Evolutionary conservation across 2,329 filamentous ascomycete species (phyloP), one percentile per base, ranked within the genome.

Genomic region (Colletotrichum sublineola): DNA sequence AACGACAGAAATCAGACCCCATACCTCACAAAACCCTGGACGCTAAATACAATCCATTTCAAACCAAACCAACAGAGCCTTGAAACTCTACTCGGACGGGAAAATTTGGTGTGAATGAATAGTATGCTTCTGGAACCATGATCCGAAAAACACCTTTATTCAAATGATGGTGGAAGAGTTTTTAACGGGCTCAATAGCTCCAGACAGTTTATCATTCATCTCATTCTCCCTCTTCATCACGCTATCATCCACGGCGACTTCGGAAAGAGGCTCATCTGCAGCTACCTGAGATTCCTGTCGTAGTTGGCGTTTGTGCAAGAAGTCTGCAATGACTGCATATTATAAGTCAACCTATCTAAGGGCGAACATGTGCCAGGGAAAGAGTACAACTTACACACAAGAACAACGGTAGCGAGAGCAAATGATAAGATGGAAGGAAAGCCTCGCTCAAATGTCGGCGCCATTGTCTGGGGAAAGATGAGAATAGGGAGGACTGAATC

Each of bases 381-480:
- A 20, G 8, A 5, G 5, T 9, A 2, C 11, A 14, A 52, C 52
- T 72, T 60, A 68, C 70, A 44, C 50, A 68, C 67, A 24, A 74
- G 74, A 2, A 58, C 36, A 2, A 69, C 61, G 0, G 67, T 61
- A 29, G 61, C 67, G 12, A 65, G 67, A 14, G 67, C 61, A 29
- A 69, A 69, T 1, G 52, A 24, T 0, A 69, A 15, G 1, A 69
- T 52, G 0, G 67, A 69, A 5, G 67, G 67, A 38, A 65, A 69
- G 6, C 53, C 67, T 24, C 61, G 50, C 67, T 69, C 61, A 73
- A 80, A 81, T 9, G 62, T 75, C 2, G 79, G 79, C 0, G 79
- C 75, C 74, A 77, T 78, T 4, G 78, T 80, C 63, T 81, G 79
- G 0, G 80, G 79, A 52, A 80, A 81, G 48, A 80, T 80, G 20